Percentiles rank a stretch among this genome's conserved stretches.
These are phyloP conservation scores for Vicia sativa DNA, from an alignment of 306 rosid genomes.

Conservation along the genomic window DNA sequence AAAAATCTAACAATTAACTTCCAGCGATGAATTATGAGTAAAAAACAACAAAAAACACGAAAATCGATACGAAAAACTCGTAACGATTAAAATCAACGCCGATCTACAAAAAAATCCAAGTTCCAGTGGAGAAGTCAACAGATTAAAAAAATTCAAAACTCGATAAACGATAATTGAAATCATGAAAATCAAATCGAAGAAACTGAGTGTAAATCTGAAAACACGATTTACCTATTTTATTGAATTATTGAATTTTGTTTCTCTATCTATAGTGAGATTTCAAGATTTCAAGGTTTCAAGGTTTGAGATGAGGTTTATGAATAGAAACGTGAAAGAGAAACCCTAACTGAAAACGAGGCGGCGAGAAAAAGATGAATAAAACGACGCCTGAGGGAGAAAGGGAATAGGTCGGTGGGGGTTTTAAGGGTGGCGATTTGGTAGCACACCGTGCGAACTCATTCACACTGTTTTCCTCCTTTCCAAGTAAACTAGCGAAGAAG, in stretches of 20 bases:
- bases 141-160: neutral
- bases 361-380: neutral
- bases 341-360: constrained; percentile 13
- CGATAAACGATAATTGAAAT: neutral
- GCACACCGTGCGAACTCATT: constrained; percentile 9
- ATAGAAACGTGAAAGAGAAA: neutral
- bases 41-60: neutral
- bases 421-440: constrained; percentile 24
- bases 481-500: constrained; percentile 21
- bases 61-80: neutral
- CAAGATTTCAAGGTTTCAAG: constrained; percentile 5
- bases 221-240: neutral
- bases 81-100: constrained; percentile 26
- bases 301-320: neutral
- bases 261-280: neutral
- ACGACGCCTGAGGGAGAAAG: constrained; percentile 15
- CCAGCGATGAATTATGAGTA: neutral
- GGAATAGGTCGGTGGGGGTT: constrained; percentile 23
- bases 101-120: constrained; percentile 41
- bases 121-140: constrained; percentile 3
- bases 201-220: neutral
- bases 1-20: neutral
- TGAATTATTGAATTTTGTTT: neutral
- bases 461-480: constrained; percentile 32
- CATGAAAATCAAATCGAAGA: neutral